Percentiles rank a stretch among this genome's conserved stretches.
phyloP scores from a whole-genome alignment of 2,329 filamentous ascomycete species.

The Ophiostoma sp. region DNA sequence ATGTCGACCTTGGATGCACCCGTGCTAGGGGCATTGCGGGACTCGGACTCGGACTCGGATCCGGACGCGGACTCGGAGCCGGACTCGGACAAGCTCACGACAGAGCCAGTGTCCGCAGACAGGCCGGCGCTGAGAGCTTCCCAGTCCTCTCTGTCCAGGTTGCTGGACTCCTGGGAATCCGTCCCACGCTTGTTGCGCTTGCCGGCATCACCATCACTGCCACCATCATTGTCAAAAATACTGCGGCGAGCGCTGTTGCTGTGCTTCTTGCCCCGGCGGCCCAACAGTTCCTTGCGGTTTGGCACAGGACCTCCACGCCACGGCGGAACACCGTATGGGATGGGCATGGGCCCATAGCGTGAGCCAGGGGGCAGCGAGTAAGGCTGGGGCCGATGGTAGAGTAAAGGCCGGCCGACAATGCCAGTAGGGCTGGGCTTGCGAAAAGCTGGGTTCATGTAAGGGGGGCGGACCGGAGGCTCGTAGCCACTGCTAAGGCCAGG shows the following conservation, averaged over 20 bases:
- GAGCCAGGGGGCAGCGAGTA: constrained; percentile 15
- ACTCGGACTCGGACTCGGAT: not conserved
- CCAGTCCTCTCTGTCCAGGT: not conserved
- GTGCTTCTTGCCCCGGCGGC: not conserved
- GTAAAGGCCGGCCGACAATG: not conserved
- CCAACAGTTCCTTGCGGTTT: not conserved
- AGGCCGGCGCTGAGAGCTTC: not conserved
- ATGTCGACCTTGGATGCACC: not conserved
- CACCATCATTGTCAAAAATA: not conserved
- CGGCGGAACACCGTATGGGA: not conserved
- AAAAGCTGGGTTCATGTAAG: not conserved
- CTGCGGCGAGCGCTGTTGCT: not conserved
- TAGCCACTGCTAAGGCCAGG: not conserved
- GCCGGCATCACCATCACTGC: not conserved
- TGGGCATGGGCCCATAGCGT: not conserved
- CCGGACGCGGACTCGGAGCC: not conserved
- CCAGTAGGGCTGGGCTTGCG: not conserved
- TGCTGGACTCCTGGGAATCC: not conserved
- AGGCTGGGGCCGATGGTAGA: constrained; percentile 2
- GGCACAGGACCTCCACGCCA: not conserved
- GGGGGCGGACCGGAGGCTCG: not conserved
- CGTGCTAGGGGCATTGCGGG: no score
- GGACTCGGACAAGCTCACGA: not conserved
- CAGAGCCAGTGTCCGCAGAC: not conserved
- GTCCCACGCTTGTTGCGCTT: not conserved